Evolutionary conservation across 2,329 filamentous ascomycete species (phyloP).

Genomic region (Apiospora kogelbergensis): DNA sequence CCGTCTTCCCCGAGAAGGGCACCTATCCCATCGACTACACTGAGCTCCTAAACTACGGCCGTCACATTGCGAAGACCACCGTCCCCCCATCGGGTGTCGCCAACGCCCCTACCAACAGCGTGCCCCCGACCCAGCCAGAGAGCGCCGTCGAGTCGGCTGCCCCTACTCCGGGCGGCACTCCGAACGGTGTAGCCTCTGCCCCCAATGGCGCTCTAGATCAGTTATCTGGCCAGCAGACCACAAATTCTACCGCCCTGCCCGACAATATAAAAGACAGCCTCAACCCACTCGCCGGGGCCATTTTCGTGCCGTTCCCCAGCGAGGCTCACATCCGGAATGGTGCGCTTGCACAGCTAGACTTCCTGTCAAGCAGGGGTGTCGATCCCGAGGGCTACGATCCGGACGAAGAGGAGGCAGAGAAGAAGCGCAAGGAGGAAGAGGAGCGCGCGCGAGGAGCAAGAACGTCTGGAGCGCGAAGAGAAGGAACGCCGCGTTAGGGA

Average conservation of each 20-base stretch:
- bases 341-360: slow-evolving; percentile 64
- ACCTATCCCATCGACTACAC: slow-evolving; percentile 64
- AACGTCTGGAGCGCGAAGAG: slow-evolving; percentile 46
- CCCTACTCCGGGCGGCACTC: slow-evolving; percentile 11
- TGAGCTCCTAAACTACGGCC: slow-evolving; percentile 75
- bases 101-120: slow-evolving; percentile 11
- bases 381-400: slow-evolving; percentile 63
- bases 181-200: slow-evolving; percentile 8
- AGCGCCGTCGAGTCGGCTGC: slow-evolving; percentile 9
- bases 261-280: slow-evolving; percentile 48
- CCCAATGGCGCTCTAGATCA: slow-evolving; percentile 18
- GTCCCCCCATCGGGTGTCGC: slow-evolving; percentile 59
- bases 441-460: slow-evolving; percentile 46
- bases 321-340: slow-evolving; percentile 69
- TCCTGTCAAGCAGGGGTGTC: slow-evolving; percentile 60
- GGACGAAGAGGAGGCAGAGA: slow-evolving; percentile 50
- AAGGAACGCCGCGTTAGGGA: slow-evolving; percentile 44
- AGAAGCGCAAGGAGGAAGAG: slow-evolving; percentile 50
- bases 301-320: slow-evolving; percentile 77
- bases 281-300: slow-evolving; percentile 55
- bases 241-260: slow-evolving; percentile 44
- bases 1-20: slow-evolving; percentile 50
- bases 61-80: slow-evolving; percentile 77
- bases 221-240: slow-evolving; percentile 7
- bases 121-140: slow-evolving; percentile 7